phyloP scores from a whole-genome alignment of 345 rosid genomes.

The Sonneratia alba region DNA sequence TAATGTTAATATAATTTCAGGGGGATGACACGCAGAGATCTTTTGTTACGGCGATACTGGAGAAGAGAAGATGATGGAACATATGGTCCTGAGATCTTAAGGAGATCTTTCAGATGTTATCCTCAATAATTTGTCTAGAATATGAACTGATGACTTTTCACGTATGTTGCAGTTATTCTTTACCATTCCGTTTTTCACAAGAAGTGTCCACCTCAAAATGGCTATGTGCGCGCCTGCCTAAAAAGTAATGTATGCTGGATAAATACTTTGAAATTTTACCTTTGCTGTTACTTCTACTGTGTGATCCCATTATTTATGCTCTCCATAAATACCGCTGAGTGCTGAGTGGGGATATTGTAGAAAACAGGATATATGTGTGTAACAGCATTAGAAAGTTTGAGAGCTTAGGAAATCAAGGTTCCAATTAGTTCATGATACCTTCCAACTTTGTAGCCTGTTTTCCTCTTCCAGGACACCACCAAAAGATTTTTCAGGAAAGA shows the following conservation, averaged over 20 bases:
- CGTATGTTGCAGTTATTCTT: conserved; percentile 62
- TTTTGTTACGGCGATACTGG: conserved; percentile 83
- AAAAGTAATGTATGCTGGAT: conserved; percentile 86
- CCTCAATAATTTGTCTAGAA: conserved; percentile 7
- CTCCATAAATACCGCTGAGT: background rate
- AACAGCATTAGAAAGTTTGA: background rate
- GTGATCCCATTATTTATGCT: background rate
- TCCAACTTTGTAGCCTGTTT: background rate
- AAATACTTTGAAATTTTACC: background rate
- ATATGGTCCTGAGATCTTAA: conserved; percentile 45
- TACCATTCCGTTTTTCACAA: conserved; percentile 88
- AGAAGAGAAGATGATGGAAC: conserved; percentile 97
- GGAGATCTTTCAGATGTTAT: conserved; percentile 10
- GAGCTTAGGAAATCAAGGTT: background rate
- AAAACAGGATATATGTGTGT: background rate
- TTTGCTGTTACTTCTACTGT: background rate
- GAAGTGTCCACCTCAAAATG: conserved; percentile 72
- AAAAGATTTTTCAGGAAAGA: background rate
- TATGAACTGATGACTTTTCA: conserved; percentile 17
- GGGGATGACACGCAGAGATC: conserved; percentile 84
- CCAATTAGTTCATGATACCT: background rate
- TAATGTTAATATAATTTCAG: conserved; percentile 22
- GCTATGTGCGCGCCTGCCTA: conserved; percentile 86
- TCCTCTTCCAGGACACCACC: background rate
- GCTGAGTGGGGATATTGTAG: background rate